A percentile compares a stretch with the other conserved stretches of the same genome.
These are phyloP conservation scores for Macrocybe gigantea DNA, from an alignment of 768 basidiomycete genomes.

Conservation along the genomic window DNA sequence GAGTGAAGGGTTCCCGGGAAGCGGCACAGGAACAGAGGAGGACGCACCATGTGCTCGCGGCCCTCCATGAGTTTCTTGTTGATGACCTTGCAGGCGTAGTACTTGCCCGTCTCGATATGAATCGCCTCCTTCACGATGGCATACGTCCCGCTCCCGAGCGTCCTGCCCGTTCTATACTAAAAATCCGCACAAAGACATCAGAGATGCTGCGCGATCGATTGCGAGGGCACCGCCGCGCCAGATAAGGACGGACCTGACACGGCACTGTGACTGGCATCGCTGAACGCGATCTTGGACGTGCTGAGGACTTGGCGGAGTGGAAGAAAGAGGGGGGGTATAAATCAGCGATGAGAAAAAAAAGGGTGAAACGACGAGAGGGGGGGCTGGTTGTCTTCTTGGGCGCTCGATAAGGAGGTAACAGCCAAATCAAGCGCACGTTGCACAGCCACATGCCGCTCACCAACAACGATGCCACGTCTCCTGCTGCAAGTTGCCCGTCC, in stretches of 20 bases:
- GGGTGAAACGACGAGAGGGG: background rate
- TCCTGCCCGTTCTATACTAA: conserved; percentile 85
- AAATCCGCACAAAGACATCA: conserved; percentile 5
- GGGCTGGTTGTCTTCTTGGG: background rate
- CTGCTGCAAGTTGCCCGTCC: background rate
- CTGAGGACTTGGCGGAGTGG: conserved; percentile 5
- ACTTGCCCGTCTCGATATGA: conserved; percentile 85
- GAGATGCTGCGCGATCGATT: conserved; percentile 5
- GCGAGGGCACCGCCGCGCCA: background rate
- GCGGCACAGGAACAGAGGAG: conserved; percentile 2
- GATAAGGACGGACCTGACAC: conserved; percentile 31
- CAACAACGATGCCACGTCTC: background rate
- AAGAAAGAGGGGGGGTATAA: background rate
- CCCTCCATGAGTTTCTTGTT: conserved; percentile 99
- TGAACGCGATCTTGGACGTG: conserved; percentile 3
- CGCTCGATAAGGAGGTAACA: background rate
- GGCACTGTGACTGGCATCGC: conserved; percentile 36
- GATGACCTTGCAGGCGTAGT: conserved; percentile 99
- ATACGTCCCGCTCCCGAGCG: conserved; percentile 88
- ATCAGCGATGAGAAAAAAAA: conserved; percentile 1
- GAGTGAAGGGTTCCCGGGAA: too few species aligned
- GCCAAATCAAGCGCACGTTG: background rate
- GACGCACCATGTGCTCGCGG: conserved; percentile 89
- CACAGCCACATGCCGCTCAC: conserved; percentile 4
- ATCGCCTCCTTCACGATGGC: conserved; percentile 95